These are phyloP conservation scores for Aspergillus glaucus DNA, from an alignment of 2,329 filamentous ascomycete species.

Conservation along the genomic window DNA sequence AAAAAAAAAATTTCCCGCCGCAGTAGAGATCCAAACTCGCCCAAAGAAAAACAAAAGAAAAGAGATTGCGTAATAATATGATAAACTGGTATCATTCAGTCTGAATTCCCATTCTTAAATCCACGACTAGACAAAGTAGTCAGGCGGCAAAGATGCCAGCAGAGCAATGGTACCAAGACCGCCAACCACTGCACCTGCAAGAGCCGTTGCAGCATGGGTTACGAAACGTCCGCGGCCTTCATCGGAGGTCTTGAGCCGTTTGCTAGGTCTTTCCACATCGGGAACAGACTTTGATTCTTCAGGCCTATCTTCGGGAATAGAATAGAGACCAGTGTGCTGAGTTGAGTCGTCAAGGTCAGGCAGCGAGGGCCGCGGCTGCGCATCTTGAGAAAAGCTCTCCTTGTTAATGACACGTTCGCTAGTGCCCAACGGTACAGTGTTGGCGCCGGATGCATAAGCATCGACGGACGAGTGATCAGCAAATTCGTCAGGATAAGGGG, in stretches of 20 bases:
- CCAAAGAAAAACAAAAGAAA: constrained; percentile 1
- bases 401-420: neutral
- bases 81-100: neutral
- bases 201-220: constrained; percentile 35
- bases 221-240: constrained; percentile 15
- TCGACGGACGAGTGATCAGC: neutral
- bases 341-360: constrained; percentile 8
- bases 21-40: neutral
- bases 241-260: constrained; percentile 21
- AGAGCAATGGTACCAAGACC: constrained; percentile 36
- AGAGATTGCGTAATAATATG: neutral
- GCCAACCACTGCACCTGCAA: constrained; percentile 36
- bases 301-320: constrained; percentile 1
- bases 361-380: constrained; percentile 15
- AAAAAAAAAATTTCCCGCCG: neutral
- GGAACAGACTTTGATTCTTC: constrained; percentile 9
- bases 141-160: constrained; percentile 37
- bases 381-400: constrained; percentile 16
- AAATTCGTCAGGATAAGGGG: neutral
- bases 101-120: neutral
- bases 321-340: constrained; percentile 10
- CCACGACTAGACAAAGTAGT: constrained; percentile 32
- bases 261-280: constrained; percentile 17
- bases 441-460: neutral
- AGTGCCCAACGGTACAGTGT: neutral